Conservation (phyloP, 345 rosid species). For the Pseudoturritis turrita region DNA sequence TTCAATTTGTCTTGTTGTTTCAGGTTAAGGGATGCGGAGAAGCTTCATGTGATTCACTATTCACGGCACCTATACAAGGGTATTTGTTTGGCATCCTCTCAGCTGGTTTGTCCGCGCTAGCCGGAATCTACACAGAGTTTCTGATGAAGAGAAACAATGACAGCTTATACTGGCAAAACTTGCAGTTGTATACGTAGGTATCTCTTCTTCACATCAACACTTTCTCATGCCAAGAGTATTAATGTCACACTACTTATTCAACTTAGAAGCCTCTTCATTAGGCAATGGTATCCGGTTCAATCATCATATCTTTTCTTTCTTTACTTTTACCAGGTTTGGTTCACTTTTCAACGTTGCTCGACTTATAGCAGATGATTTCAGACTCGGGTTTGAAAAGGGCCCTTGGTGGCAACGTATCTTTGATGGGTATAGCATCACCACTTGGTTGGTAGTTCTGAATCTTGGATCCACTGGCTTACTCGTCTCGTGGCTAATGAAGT, state of each 20-base stretch:
- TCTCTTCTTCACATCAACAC: conserved; percentile 32
- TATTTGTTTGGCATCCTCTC: conserved; percentile 78
- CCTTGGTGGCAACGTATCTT: conserved; percentile 90
- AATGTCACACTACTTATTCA: not conserved
- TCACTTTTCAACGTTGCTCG: conserved; percentile 77
- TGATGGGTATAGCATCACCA: conserved; percentile 68
- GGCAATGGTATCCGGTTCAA: not conserved
- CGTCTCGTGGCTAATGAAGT: conserved; percentile 90
- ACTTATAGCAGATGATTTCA: conserved; percentile 79
- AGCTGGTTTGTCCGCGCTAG: conserved; percentile 89
- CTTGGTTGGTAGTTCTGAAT: conserved; percentile 85
- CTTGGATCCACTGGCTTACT: conserved; percentile 77
- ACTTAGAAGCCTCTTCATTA: not conserved
- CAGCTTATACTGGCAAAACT: conserved; percentile 92
- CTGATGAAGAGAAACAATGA: conserved; percentile 95
- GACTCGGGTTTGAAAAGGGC: conserved; percentile 86
- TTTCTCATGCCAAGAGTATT: conserved; percentile 3
- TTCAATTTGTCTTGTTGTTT: not conserved
- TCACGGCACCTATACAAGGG: conserved; percentile 90
- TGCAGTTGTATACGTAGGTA: conserved; percentile 92
- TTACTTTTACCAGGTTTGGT: conserved; percentile 54
- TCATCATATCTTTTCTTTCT: not conserved
- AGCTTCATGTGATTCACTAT: conserved; percentile 75
- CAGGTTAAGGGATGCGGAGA: conserved; percentile 92
- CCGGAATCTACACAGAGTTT: conserved; percentile 95